These are phyloP conservation scores for Colletotrichum incanum DNA, from an alignment of 2,329 filamentous ascomycete species.

Conservation along the genomic window DNA sequence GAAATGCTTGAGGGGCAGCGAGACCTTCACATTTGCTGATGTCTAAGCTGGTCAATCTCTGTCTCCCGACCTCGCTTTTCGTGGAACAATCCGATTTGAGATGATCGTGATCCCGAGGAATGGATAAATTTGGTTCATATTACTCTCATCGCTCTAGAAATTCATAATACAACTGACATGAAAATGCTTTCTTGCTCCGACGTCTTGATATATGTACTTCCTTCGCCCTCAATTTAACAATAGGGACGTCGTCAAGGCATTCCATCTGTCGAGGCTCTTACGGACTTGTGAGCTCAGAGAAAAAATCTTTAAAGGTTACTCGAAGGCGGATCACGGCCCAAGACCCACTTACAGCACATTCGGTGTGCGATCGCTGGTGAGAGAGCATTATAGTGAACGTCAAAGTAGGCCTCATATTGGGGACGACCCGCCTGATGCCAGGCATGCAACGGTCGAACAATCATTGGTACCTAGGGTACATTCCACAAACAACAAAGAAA, in stretches of 20 bases:
- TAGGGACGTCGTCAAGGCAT: not conserved
- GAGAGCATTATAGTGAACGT: not conserved
- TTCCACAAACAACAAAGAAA: conserved; percentile 14
- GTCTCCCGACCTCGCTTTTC: not conserved
- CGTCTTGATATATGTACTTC: not conserved
- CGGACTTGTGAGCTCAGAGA: too few species aligned
- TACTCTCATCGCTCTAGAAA: too few species aligned
- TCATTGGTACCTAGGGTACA: conserved; percentile 8
- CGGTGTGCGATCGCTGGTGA: too few species aligned
- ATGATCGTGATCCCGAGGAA: not conserved
- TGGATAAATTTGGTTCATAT: rapidly evolving
- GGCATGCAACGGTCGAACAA: not conserved
- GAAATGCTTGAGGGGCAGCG: not conserved
- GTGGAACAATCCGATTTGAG: not conserved
- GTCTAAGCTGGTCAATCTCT: not conserved
- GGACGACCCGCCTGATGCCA: not conserved
- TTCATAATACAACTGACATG: not conserved
- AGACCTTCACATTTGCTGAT: not conserved
- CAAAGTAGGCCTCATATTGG: not conserved
- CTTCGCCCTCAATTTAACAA: not conserved
- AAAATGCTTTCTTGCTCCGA: not conserved
- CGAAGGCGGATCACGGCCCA: not conserved
- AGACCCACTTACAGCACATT: not conserved
- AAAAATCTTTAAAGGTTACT: not conserved
- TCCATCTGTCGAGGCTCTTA: not conserved